Evolutionary conservation across 2,329 filamentous ascomycete genomes (phyloP).

Genomic region (Bertia moriformis): DNA sequence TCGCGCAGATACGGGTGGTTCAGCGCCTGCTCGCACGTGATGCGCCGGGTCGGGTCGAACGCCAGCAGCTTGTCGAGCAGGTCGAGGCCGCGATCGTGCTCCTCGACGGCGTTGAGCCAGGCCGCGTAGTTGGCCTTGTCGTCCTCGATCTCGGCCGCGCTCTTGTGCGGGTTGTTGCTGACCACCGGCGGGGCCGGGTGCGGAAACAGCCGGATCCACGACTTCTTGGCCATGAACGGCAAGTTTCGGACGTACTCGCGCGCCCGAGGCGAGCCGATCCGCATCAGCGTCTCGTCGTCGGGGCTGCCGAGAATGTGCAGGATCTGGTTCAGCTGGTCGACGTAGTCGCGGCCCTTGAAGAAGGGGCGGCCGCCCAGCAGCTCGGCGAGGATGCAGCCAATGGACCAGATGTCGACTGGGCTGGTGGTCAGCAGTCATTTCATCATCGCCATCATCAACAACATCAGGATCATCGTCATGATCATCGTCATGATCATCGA

Average conservation of each 20-base stretch:
- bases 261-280: conserved; percentile 86
- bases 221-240: conserved; percentile 84
- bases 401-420: conserved; percentile 97
- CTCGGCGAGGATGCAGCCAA: conserved; percentile 93
- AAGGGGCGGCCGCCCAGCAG: conserved; percentile 90
- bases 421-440: conserved; percentile 4
- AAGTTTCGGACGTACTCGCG: conserved; percentile 98
- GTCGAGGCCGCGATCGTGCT: conserved; percentile 89
- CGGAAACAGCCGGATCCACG: conserved; percentile 77
- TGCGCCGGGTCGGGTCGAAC: conserved; percentile 85
- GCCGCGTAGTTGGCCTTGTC: not conserved
- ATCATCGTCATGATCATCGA: too few relatives aligned
- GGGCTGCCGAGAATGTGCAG: conserved; percentile 94
- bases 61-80: conserved; percentile 93
- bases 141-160: not conserved
- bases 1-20: conserved; percentile 94
- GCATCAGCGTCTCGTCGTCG: conserved; percentile 81
- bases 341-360: conserved; percentile 98
- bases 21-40: conserved; percentile 85
- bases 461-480: too few relatives aligned
- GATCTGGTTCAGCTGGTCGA: conserved; percentile 98
- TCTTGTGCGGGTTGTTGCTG: not conserved
- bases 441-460: too few relatives aligned
- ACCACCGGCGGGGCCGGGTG: not conserved
- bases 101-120: conserved; percentile 28